Percentiles rank a stretch among this genome's conserved stretches.
Conservation (phyloP, 1,139 yeast species). For the Kurtzmaniella quercitrusa region DNA sequence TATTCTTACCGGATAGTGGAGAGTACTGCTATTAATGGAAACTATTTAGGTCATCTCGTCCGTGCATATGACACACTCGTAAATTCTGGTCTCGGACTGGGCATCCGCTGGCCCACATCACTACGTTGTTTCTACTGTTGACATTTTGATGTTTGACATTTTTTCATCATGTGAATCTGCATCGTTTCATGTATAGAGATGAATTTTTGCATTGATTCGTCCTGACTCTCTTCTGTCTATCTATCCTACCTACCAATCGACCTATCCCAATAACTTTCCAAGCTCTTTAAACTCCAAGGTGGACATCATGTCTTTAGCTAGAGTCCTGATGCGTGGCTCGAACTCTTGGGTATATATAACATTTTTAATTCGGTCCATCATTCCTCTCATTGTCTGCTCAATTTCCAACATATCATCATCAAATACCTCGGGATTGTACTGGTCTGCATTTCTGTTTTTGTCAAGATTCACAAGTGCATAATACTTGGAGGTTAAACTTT, state of each 20-base stretch:
- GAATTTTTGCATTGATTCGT: no score
- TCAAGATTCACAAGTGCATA: conserved; percentile 23
- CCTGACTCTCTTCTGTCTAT: no score
- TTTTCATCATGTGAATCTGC: neutral
- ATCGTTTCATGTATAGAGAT: no score
- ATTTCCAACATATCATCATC: conserved; percentile 23
- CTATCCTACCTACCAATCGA: neutral
- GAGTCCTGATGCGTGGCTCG: conserved; percentile 14
- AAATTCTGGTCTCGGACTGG: no score
- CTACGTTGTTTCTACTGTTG: no score
- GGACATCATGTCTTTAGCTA: conserved; percentile 25
- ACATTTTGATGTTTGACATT: neutral
- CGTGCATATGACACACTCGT: no score
- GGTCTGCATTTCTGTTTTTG: conserved; percentile 10
- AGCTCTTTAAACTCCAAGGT: conserved; percentile 28
- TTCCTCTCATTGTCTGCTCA: conserved; percentile 22
- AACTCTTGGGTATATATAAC: conserved; percentile 22
- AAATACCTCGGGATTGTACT: conserved; percentile 7
- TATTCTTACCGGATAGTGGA: neutral
- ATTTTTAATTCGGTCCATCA: conserved; percentile 21
- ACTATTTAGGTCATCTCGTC: no score
- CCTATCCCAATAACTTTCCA: conserved; percentile 13
- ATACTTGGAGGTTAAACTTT: conserved; percentile 26
- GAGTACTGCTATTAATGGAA: no score
- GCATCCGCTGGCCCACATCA: no score